A percentile compares a stretch with the other conserved stretches of the same genome.
These are phyloP conservation scores for Aspergillus leporis DNA, from an alignment of 495 filamentous ascomycete species.

Conservation along the genomic window DNA sequence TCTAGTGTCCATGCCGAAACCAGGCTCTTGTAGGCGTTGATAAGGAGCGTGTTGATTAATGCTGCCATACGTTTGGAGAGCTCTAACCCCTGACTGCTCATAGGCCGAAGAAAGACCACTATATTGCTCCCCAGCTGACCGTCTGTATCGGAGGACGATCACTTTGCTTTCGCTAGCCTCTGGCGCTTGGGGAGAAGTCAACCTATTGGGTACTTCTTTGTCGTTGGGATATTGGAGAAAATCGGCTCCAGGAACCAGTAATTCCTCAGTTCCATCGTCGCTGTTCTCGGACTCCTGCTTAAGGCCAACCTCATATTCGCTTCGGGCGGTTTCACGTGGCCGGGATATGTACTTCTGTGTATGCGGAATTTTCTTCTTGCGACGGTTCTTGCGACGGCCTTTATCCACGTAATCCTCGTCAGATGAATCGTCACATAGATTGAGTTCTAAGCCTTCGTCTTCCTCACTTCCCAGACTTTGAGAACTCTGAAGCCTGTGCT, in stretches of 20 bases:
- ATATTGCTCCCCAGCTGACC: not conserved
- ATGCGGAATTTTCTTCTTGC: not conserved
- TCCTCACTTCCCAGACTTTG: not conserved
- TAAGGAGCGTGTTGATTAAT: not conserved
- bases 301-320: not conserved
- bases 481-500: not conserved
- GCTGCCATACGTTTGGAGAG: not conserved
- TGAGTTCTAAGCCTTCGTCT: constrained; percentile 3
- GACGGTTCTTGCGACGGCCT: constrained; percentile 7
- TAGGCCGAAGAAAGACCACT: not conserved
- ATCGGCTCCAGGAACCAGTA: constrained; percentile 19
- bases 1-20: not conserved
- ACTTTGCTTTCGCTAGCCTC: not conserved
- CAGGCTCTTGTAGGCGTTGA: not conserved
- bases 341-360: not conserved
- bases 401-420: constrained; percentile 26
- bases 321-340: not conserved
- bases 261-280: constrained; percentile 5
- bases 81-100: not conserved
- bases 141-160: constrained; percentile 14
- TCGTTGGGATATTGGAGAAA: constrained; percentile 22
- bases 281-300: constrained; percentile 13
- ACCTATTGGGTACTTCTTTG: not conserved
- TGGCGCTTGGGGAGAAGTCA: not conserved
- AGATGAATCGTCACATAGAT: constrained; percentile 21